Conservation (phyloP, 768 basidiomycete genomes). For the Lenzites betulinus region DNA sequence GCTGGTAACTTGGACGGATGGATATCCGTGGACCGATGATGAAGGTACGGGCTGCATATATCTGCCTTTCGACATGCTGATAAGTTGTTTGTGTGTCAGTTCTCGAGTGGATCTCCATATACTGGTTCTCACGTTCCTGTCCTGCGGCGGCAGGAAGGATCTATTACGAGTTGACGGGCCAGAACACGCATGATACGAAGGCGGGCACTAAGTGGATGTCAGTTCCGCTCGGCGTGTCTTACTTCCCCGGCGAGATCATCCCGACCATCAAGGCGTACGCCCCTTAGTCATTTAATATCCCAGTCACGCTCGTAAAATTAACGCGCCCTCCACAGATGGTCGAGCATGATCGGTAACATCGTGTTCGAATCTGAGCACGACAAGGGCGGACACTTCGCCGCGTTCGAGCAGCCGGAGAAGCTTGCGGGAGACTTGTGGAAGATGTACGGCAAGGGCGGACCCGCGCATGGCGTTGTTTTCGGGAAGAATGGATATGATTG, state of each 20-base stretch:
- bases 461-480: constrained; percentile 25
- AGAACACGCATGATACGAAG: neutral
- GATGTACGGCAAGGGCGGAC: constrained; percentile 34
- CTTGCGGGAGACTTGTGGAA: constrained; percentile 27
- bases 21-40: constrained; percentile 59
- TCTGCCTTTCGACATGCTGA: neutral
- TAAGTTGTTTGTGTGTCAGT: constrained; percentile 19
- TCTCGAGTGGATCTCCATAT: constrained; percentile 40
- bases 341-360: constrained; percentile 25
- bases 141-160: constrained; percentile 35
- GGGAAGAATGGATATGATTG: constrained; percentile 20
- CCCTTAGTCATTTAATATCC: neutral
- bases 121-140: constrained; percentile 38
- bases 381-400: constrained; percentile 32
- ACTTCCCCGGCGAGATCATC: constrained; percentile 33
- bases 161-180: constrained; percentile 33
- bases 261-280: constrained; percentile 16
- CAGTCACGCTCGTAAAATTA: neutral
- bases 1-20: constrained; percentile 39
- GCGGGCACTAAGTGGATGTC: constrained; percentile 1
- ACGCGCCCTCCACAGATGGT: constrained; percentile 22
- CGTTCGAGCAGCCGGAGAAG: constrained; percentile 29
- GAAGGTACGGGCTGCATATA: constrained; percentile 40
- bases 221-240: constrained; percentile 34
- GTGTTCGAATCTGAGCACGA: constrained; percentile 31